phyloP scores from a whole-genome alignment of 148 eudicot genomes.

The Camellia lanceoleosa region DNA sequence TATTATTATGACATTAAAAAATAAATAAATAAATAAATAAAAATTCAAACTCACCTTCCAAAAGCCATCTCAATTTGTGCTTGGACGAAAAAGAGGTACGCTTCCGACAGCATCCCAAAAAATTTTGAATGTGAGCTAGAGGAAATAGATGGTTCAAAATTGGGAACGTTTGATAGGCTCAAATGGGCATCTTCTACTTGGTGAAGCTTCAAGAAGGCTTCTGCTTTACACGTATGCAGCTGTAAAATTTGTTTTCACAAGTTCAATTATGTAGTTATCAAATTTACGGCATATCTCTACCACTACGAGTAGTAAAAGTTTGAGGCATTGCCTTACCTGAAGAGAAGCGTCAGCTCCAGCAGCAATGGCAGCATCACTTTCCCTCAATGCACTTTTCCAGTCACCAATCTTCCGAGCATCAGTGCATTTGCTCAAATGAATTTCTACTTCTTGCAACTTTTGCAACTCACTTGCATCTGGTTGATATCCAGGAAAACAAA shows the following conservation, averaged over 20 bases:
- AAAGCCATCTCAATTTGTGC: slow-evolving; percentile 81
- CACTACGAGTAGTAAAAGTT: background rate
- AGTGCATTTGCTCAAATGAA: slow-evolving; percentile 52
- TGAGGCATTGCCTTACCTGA: slow-evolving; percentile 42
- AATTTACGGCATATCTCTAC: background rate
- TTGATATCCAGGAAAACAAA: slow-evolving; percentile 50
- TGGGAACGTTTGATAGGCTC: slow-evolving; percentile 43
- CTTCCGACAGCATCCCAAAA: slow-evolving; percentile 83
- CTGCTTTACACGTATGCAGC: slow-evolving; percentile 76
- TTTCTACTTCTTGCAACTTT: slow-evolving; percentile 60
- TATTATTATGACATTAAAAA: slow-evolving; percentile 9
- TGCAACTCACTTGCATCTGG: slow-evolving; percentile 53
- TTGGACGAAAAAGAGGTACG: slow-evolving; percentile 66
- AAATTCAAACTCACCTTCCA: slow-evolving; percentile 72
- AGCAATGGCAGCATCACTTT: slow-evolving; percentile 64
- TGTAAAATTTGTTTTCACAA: slow-evolving; percentile 30
- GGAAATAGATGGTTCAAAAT: slow-evolving; percentile 36
- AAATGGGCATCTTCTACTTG: slow-evolving; percentile 62
- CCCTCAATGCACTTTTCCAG: slow-evolving; percentile 68
- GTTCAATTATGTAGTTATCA: slow-evolving; percentile 8
- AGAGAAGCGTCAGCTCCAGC: slow-evolving; percentile 82
- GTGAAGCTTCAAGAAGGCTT: slow-evolving; percentile 77
- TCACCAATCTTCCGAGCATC: slow-evolving; percentile 63
- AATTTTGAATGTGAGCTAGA: slow-evolving; percentile 54
- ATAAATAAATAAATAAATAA: background rate